Percentiles rank a stretch among this genome's conserved stretches.
These are phyloP conservation scores for Clarireedia homoeocarpa DNA, from an alignment of 2,329 filamentous ascomycete species.

Conservation along the genomic window DNA sequence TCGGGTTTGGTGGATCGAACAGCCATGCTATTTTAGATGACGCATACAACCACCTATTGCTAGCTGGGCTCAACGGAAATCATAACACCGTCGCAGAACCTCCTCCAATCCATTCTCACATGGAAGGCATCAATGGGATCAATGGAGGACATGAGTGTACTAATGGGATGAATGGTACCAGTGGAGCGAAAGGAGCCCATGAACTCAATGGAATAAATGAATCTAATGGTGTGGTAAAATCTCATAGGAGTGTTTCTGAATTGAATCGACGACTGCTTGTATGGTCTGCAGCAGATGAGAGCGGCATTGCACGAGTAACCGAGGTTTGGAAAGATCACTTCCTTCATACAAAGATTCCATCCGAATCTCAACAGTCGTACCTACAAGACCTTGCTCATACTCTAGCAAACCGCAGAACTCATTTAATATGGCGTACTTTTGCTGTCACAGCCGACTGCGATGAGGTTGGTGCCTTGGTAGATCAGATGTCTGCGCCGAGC, in stretches of 20 bases:
- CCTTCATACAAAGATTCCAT: no score
- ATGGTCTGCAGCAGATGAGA: neutral
- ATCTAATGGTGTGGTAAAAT: no score
- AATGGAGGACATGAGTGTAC: neutral
- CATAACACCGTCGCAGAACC: neutral
- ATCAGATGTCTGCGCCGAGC: neutral
- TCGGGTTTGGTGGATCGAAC: conserved; percentile 24
- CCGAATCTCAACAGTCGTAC: neutral
- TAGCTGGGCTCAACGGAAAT: neutral
- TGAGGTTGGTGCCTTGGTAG: neutral
- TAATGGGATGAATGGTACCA: no score
- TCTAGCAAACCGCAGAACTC: neutral
- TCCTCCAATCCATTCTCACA: neutral
- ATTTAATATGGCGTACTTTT: conserved; percentile 4
- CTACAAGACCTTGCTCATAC: conserved; percentile 7
- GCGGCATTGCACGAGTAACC: neutral
- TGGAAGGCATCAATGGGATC: neutral
- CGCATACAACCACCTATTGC: neutral
- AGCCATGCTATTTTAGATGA: conserved; percentile 14
- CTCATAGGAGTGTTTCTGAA: no score
- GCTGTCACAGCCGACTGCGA: neutral
- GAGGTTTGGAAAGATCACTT: neutral
- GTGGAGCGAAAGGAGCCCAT: no score
- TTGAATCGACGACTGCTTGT: neutral
- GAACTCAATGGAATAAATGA: no score